Evolutionary conservation across 169 alveolate species (phyloP).

Genomic region (Babesia divergens): DNA sequence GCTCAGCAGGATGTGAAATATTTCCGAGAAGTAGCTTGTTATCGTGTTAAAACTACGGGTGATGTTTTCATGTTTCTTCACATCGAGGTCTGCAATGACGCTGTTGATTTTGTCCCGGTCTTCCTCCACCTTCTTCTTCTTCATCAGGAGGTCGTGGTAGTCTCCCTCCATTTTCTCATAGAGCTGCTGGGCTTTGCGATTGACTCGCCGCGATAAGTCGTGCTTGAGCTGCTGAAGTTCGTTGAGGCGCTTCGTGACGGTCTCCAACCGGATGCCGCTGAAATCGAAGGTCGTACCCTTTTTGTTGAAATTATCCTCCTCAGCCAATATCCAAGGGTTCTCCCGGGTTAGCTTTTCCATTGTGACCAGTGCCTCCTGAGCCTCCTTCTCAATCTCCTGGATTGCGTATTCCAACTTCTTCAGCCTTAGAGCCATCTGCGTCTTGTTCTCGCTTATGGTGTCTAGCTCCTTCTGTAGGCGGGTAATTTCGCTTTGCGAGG

Average conservation of each 20-base stretch:
- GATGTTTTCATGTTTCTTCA: constrained; percentile 85
- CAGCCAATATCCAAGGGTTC: constrained; percentile 66
- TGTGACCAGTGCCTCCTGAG: constrained; percentile 43
- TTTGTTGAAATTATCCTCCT: constrained; percentile 68
- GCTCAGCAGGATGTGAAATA: constrained; percentile 91
- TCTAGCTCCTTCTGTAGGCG: constrained; percentile 65
- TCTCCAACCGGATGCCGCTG: constrained; percentile 68
- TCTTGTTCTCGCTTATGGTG: constrained; percentile 59
- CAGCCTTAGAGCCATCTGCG: constrained; percentile 64
- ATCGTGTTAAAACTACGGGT: constrained; percentile 86
- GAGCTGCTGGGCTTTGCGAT: constrained; percentile 90
- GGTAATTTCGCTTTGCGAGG: constrained; percentile 60
- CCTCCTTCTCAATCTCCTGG: constrained; percentile 56
- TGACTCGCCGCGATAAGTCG: constrained; percentile 82
- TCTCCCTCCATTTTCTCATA: constrained; percentile 89
- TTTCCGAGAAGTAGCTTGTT: constrained; percentile 87
- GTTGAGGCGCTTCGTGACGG: constrained; percentile 71
- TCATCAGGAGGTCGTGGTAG: constrained; percentile 81
- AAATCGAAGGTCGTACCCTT: constrained; percentile 70
- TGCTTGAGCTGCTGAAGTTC: constrained; percentile 81
- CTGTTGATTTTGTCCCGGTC: constrained; percentile 89
- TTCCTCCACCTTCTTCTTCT: constrained; percentile 84
- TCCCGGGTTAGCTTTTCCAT: constrained; percentile 52
- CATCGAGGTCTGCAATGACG: constrained; percentile 91
- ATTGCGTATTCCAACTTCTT: constrained; percentile 66